Percentiles rank a stretch among this genome's conserved stretches.
Conservation (phyloP, 2,329 filamentous ascomycete genomes). For the Xylaria sp. region DNA sequence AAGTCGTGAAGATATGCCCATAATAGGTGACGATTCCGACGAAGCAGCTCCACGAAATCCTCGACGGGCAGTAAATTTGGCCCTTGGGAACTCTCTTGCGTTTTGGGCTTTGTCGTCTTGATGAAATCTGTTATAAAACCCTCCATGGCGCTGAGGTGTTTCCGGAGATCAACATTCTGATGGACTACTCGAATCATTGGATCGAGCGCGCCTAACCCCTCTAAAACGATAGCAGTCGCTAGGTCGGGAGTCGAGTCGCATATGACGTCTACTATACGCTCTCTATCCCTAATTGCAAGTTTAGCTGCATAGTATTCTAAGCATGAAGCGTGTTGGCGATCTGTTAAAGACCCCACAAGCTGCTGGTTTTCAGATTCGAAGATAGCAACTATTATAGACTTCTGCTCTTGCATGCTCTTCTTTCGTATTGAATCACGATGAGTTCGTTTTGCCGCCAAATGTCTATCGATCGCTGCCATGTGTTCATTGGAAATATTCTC, state of each 20-base stretch:
- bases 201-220: conserved; percentile 75
- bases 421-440: conserved; percentile 69
- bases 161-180: conserved; percentile 75
- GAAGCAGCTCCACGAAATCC: conserved; percentile 76
- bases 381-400: conserved; percentile 76
- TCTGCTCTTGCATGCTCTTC: conserved; percentile 60
- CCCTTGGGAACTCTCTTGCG: conserved; percentile 53
- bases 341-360: conserved; percentile 61
- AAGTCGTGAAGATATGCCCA: conserved; percentile 80
- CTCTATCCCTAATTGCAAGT: conserved; percentile 79
- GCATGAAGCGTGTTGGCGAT: conserved; percentile 71
- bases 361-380: conserved; percentile 64
- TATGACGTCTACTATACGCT: conserved; percentile 73
- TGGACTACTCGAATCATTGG: conserved; percentile 79
- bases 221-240: conserved; percentile 74
- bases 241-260: conserved; percentile 78
- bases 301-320: conserved; percentile 77
- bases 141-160: conserved; percentile 74
- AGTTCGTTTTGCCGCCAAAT: conserved; percentile 63
- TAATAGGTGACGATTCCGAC: conserved; percentile 69
- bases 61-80: conserved; percentile 69
- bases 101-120: conserved; percentile 63
- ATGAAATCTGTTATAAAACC: conserved; percentile 78
- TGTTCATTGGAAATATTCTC: conserved; percentile 69
- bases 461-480: conserved; percentile 68